phyloP scores from a whole-genome alignment of 2,329 filamentous ascomycete genomes.

The Colletotrichum karsti region DNA sequence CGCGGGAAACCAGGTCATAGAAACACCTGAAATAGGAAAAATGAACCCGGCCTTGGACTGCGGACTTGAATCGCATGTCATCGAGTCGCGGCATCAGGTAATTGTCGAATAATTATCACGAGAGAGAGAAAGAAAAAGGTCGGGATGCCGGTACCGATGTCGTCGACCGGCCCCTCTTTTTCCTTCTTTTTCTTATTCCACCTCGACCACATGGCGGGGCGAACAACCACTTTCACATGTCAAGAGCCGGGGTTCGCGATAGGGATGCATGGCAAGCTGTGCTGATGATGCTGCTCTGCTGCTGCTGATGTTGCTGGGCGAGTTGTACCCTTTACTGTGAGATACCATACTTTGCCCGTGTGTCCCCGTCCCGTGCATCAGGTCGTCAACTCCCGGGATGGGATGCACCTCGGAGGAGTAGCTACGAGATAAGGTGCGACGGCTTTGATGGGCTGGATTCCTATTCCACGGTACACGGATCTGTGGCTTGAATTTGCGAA shows the following conservation, averaged over 20 bases:
- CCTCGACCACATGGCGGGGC: constrained; percentile 8
- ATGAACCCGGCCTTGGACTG: no score
- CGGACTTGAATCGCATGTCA: background rate
- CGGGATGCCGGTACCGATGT: background rate
- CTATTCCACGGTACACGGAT: background rate
- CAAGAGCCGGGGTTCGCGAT: constrained; percentile 15
- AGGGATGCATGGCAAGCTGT: constrained; percentile 16
- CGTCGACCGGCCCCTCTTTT: background rate
- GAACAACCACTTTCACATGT: constrained; percentile 26
- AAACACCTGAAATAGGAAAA: no score
- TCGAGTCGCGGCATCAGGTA: background rate
- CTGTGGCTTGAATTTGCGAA: constrained; percentile 6
- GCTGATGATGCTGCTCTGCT: background rate
- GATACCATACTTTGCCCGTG: background rate
- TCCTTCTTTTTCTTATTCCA: background rate
- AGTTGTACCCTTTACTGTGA: background rate
- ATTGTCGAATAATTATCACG: background rate
- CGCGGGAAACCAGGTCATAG: no score
- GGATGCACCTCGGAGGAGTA: background rate
- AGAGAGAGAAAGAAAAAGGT: background rate
- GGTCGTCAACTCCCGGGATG: background rate
- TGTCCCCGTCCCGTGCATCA: background rate
- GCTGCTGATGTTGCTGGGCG: background rate
- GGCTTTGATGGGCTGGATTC: background rate
- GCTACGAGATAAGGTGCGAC: background rate